These are phyloP conservation scores for Babesia ovis DNA, from an alignment of 169 alveolate species.

Conservation along the genomic window DNA sequence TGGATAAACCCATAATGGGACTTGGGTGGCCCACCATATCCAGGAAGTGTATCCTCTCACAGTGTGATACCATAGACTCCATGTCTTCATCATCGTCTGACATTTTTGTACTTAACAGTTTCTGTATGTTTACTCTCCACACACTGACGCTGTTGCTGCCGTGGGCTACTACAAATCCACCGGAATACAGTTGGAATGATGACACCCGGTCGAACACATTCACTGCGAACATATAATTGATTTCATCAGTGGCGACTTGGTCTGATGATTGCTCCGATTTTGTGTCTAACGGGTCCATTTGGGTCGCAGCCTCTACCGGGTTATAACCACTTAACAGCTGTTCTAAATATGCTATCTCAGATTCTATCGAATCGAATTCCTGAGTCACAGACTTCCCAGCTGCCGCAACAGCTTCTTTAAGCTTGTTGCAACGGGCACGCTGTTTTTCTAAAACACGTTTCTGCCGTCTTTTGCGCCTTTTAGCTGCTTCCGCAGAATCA, in stretches of 20 bases:
- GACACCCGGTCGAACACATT: constrained; percentile 44
- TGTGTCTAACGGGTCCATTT: background rate
- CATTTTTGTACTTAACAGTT: constrained; percentile 17
- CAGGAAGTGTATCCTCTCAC: constrained; percentile 34
- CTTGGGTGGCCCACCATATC: constrained; percentile 51
- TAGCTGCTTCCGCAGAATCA: constrained; percentile 36
- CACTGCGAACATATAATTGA: constrained; percentile 54
- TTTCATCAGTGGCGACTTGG: constrained; percentile 57
- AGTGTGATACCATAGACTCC: constrained; percentile 20
- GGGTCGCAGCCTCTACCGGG: background rate
- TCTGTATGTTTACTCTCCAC: constrained; percentile 50
- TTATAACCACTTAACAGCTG: constrained; percentile 22
- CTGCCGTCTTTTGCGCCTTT: constrained; percentile 47
- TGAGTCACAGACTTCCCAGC: constrained; percentile 16
- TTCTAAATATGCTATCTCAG: constrained; percentile 27
- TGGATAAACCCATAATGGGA: constrained; percentile 43
- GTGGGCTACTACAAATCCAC: constrained; percentile 41
- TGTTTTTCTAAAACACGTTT: constrained; percentile 47
- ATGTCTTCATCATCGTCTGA: constrained; percentile 16
- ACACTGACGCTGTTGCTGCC: constrained; percentile 26
- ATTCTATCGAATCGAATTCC: constrained; percentile 18
- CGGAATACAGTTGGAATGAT: background rate
- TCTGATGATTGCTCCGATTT: constrained; percentile 12
- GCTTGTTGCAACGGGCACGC: constrained; percentile 45
- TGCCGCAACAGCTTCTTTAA: constrained; percentile 36